Percentiles rank a stretch among this genome's conserved stretches.
Conservation (phyloP, 441 rosid genomes). For the Eutrema salsugineum region DNA sequence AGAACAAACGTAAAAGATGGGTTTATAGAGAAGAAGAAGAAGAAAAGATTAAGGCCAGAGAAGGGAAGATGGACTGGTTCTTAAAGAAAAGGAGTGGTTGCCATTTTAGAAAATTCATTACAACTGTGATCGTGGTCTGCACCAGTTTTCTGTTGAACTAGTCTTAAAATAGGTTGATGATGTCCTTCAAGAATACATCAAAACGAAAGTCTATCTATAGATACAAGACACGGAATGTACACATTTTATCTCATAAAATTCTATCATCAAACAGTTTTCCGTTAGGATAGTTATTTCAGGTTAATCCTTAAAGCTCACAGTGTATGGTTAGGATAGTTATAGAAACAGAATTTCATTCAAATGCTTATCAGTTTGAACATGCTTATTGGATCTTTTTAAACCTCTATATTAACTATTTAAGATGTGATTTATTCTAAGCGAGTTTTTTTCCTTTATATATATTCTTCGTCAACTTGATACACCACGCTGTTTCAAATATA, state of each 20-base stretch:
- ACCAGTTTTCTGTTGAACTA: conserved; percentile 36
- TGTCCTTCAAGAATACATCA: conserved; percentile 7
- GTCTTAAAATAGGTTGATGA: conserved; percentile 24
- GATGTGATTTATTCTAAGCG: not conserved
- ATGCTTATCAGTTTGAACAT: not conserved
- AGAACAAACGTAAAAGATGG: not conserved
- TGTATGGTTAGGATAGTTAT: not conserved
- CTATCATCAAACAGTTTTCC: not conserved
- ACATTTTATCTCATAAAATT: not conserved
- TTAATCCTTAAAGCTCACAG: not conserved
- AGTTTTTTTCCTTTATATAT: not conserved
- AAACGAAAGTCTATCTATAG: conserved; percentile 16
- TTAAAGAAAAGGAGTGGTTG: conserved; percentile 31
- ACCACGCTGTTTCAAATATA: no score
- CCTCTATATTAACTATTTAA: not conserved
- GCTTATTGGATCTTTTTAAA: not conserved
- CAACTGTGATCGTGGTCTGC: conserved; percentile 33
- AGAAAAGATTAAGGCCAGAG: not conserved
- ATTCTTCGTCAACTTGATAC: not conserved
- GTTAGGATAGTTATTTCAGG: conserved; percentile 16
- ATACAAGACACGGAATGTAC: conserved; percentile 12
- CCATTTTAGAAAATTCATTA: conserved; percentile 29
- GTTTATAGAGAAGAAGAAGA: conserved; percentile 17
- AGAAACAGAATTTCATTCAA: not conserved
- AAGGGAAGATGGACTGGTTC: conserved; percentile 18